These are phyloP conservation scores for Colletotrichum lupini DNA, from an alignment of 2,329 filamentous ascomycete genomes.

Conservation along the genomic window DNA sequence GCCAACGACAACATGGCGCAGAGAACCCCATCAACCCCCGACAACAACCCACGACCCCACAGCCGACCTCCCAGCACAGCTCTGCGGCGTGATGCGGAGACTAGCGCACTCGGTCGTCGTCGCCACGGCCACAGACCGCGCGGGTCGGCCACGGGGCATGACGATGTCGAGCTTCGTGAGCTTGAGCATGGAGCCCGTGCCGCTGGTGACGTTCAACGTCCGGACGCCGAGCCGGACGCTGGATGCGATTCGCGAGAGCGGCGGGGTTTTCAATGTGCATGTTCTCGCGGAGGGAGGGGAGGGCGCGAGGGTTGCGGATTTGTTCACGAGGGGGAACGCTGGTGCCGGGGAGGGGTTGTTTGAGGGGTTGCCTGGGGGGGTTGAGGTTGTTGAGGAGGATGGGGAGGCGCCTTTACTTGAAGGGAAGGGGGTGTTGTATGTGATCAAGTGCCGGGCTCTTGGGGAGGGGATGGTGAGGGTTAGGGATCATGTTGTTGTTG, in stretches of 20 bases:
- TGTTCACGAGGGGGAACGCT: slow-evolving; percentile 62
- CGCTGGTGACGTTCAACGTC: slow-evolving; percentile 68
- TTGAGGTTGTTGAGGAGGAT: slow-evolving; percentile 33
- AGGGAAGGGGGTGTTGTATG: slow-evolving; percentile 64
- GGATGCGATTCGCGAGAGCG: slow-evolving; percentile 56
- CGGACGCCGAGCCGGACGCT: slow-evolving; percentile 66
- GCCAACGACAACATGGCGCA: slow-evolving; percentile 41
- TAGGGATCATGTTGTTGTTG: slow-evolving; percentile 63
- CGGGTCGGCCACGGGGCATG: slow-evolving; percentile 57
- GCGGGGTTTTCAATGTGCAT: slow-evolving; percentile 65
- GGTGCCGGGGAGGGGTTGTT: slow-evolving; percentile 50
- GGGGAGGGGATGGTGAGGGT: slow-evolving; percentile 59
- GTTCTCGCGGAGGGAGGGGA: slow-evolving; percentile 58
- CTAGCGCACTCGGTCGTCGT: slow-evolving; percentile 67
- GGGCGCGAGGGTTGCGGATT: slow-evolving; percentile 62
- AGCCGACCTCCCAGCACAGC: slow-evolving; percentile 49
- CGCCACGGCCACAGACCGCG: slow-evolving; percentile 58
- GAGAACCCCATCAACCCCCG: slow-evolving; percentile 45
- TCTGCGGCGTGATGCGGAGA: slow-evolving; percentile 65
- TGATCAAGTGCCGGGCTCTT: slow-evolving; percentile 56
- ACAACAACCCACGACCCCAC: slow-evolving; percentile 46
- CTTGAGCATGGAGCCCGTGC: slow-evolving; percentile 61
- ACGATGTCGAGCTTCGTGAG: slow-evolving; percentile 71
- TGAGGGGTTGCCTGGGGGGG: slow-evolving; percentile 44
- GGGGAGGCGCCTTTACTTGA: slow-evolving; percentile 54